Evolutionary conservation across 495 filamentous ascomycete genomes (phyloP).

Genomic region (Pyrenula massariospora): DNA sequence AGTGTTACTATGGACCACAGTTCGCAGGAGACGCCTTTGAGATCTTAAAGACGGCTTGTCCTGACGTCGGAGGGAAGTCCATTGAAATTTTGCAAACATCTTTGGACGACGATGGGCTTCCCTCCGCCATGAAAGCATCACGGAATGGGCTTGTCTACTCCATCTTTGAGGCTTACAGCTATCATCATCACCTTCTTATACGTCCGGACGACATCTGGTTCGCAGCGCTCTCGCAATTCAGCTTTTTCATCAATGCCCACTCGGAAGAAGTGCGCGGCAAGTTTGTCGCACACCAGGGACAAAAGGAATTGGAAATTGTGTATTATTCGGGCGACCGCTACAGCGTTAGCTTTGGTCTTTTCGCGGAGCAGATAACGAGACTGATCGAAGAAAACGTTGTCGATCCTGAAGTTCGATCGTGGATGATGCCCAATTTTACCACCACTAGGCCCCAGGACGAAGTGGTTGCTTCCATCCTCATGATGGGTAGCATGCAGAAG

Average conservation of each 20-base stretch:
- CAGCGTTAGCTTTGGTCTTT: slow-evolving; percentile 8
- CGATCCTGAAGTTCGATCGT: slow-evolving; percentile 19
- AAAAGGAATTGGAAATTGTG: slow-evolving; percentile 23
- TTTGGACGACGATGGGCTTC: no score
- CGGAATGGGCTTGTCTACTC: background rate
- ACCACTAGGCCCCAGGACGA: slow-evolving; percentile 25
- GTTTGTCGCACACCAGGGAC: slow-evolving; percentile 31
- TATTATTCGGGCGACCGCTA: slow-evolving; percentile 4
- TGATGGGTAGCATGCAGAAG: slow-evolving; percentile 30
- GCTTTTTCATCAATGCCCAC: slow-evolving; percentile 36
- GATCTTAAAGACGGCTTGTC: no score
- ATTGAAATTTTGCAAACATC: no score
- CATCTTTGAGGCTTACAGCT: background rate
- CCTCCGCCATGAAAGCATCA: no score
- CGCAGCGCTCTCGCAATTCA: slow-evolving; percentile 42
- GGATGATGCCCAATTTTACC: slow-evolving; percentile 30
- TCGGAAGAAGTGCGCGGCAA: slow-evolving; percentile 26
- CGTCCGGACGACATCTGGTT: slow-evolving; percentile 55
- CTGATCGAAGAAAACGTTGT: slow-evolving; percentile 22
- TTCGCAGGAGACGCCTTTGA: no score
- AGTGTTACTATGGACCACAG: no score
- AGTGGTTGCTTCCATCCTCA: slow-evolving; percentile 19
- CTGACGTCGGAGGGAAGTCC: no score
- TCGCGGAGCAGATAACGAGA: slow-evolving; percentile 15
- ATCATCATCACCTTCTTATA: slow-evolving; percentile 37